Conservation (phyloP, 2,329 filamentous ascomycete species). For the Cordyceps cicadae region DNA sequence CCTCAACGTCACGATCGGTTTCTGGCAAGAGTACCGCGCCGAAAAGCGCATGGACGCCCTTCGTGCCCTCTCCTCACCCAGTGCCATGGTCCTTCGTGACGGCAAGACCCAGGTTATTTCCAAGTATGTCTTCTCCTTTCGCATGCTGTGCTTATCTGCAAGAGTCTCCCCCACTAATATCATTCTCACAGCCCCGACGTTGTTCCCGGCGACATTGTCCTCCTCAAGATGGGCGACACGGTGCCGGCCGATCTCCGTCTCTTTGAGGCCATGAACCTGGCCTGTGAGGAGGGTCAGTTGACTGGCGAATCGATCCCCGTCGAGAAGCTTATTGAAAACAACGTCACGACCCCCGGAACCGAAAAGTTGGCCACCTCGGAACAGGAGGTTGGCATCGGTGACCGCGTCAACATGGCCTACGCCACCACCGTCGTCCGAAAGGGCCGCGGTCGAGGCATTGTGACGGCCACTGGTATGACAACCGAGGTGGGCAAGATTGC, state of each 20-base stretch:
- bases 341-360: constrained; percentile 34
- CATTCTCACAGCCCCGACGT: constrained; percentile 43
- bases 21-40: constrained; percentile 55
- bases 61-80: constrained; percentile 53
- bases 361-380: constrained; percentile 37
- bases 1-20: constrained; percentile 62
- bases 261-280: constrained; percentile 68
- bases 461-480: constrained; percentile 62
- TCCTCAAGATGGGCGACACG: constrained; percentile 63
- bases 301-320: constrained; percentile 70
- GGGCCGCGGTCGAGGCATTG: constrained; percentile 64
- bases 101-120: constrained; percentile 49
- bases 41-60: constrained; percentile 61
- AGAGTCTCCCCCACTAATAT: constrained; percentile 13
- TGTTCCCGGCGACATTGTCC: constrained; percentile 63
- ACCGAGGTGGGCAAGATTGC: constrained; percentile 67
- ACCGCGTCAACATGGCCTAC: constrained; percentile 67
- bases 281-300: constrained; percentile 69
- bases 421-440: constrained; percentile 66
- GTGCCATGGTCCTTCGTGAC: constrained; percentile 52
- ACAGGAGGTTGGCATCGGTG: constrained; percentile 55
- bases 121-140: constrained; percentile 36
- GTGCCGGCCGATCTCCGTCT: constrained; percentile 65
- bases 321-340: constrained; percentile 51
- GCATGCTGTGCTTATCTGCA: background rate